These are phyloP conservation scores for Fusarium sp. DNA, from an alignment of 2,329 filamentous ascomycete genomes.

Conservation along the genomic window DNA sequence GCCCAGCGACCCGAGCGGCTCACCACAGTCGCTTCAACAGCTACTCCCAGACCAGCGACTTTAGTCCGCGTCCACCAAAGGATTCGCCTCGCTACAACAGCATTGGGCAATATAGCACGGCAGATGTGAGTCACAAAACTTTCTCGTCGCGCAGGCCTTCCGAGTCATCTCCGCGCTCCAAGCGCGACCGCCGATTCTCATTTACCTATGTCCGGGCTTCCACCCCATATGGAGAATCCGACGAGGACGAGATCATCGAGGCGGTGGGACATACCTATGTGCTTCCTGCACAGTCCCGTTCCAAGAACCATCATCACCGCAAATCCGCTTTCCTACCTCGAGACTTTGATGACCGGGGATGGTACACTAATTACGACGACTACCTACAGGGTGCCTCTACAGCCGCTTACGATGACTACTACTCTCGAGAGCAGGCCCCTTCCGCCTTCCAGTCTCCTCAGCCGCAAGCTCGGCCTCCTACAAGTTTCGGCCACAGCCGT, in stretches of 20 bases:
- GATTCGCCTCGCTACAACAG: conserved; percentile 70
- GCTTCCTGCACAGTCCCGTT: conserved; percentile 60
- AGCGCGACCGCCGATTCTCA: conserved; percentile 65
- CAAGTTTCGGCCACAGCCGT: conserved; percentile 55
- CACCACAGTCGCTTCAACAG: conserved; percentile 52
- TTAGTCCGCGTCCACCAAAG: conserved; percentile 57
- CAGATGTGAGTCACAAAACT: conserved; percentile 70
- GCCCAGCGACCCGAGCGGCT: conserved; percentile 62
- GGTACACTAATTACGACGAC: conserved; percentile 68
- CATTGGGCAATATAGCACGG: conserved; percentile 70
- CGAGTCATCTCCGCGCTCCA: conserved; percentile 48
- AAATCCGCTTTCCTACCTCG: conserved; percentile 48
- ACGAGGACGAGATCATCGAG: conserved; percentile 70
- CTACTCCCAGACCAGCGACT: conserved; percentile 49
- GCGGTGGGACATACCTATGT: conserved; percentile 62
- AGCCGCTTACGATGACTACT: conserved; percentile 50
- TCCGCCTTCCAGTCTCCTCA: conserved; percentile 55
- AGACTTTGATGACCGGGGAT: conserved; percentile 61
- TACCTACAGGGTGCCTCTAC: conserved; percentile 58
- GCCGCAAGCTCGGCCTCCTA: conserved; percentile 51
- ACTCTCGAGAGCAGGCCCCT: conserved; percentile 46
- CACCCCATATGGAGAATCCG: conserved; percentile 68
- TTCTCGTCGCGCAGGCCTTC: conserved; percentile 56
- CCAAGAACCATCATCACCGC: conserved; percentile 46
- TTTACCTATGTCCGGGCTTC: conserved; percentile 68